Evolutionary conservation across 768 basidiomycete genomes (phyloP).

Genomic region (Gloeopeniophorella convolvens): DNA sequence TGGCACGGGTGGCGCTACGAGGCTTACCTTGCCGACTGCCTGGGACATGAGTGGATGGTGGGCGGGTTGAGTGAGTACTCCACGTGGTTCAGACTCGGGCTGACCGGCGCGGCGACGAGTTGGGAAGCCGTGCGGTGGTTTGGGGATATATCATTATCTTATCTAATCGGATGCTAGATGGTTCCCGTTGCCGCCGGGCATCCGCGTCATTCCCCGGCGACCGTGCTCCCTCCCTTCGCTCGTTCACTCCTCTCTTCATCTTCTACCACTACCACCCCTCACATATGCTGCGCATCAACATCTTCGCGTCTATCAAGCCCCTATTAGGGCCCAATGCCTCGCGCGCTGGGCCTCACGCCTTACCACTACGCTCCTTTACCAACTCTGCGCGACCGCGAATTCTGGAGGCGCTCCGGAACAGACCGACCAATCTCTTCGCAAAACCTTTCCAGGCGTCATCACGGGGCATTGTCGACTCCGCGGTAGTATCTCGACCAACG

Average conservation of each 20-base stretch:
- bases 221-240: too few species aligned
- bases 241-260: not conserved
- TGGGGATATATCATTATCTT: constrained; percentile 12
- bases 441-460: constrained; percentile 26
- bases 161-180: not conserved
- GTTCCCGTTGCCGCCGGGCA: too few species aligned
- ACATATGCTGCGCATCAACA: constrained; percentile 25
- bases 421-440: constrained; percentile 23
- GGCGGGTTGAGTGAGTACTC: not conserved
- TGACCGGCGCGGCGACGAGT: too few species aligned
- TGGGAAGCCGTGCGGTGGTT: too few species aligned
- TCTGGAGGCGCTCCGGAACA: constrained; percentile 28
- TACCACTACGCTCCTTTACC: constrained; percentile 25
- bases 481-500: constrained; percentile 32
- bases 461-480: constrained; percentile 47
- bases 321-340: constrained; percentile 20
- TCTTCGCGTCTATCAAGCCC: constrained; percentile 23
- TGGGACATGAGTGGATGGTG: constrained; percentile 67
- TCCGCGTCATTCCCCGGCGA: constrained; percentile 9
- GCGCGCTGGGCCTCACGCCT: constrained; percentile 21
- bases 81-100: too few species aligned
- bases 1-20: too few species aligned
- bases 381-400: constrained; percentile 30
- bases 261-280: constrained; percentile 1
- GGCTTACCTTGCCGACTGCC: constrained; percentile 67